Evolutionary conservation across 208 protist genomes (phyloP).

Genomic region (Trypanosoma congolense): DNA sequence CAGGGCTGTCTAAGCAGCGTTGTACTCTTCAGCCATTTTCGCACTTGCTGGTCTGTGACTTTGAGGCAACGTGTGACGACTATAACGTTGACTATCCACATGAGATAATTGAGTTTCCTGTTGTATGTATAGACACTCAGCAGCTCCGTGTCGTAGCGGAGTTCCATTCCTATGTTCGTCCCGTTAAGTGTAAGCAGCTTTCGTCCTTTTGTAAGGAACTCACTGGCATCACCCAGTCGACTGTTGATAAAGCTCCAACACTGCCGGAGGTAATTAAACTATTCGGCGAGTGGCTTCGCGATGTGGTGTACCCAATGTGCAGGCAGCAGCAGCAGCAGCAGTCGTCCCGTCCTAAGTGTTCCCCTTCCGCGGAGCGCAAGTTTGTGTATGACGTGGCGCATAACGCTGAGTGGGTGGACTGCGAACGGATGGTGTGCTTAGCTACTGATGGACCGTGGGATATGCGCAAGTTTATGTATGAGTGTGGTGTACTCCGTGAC

Average conservation of each 20-base stretch:
- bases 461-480: conserved; percentile 87
- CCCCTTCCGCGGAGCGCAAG: conserved; percentile 41
- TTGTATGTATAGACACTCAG: conserved; percentile 82
- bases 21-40: conserved; percentile 76
- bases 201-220: conserved; percentile 91
- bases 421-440: conserved; percentile 75
- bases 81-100: conserved; percentile 66
- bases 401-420: conserved; percentile 21
- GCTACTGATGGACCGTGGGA: conserved; percentile 89
- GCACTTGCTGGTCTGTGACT: conserved; percentile 89
- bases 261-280: conserved; percentile 50
- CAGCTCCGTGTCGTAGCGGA: conserved; percentile 62
- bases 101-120: conserved; percentile 97
- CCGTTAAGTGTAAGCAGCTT: conserved; percentile 65
- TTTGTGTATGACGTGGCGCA: conserved; percentile 48
- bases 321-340: conserved; percentile 31
- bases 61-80: conserved; percentile 88
- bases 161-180: conserved; percentile 90
- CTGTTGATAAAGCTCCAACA: conserved; percentile 72
- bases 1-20: conserved; percentile 26
- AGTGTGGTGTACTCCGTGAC: conserved; percentile 79
- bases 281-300: conserved; percentile 64
- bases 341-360: conserved; percentile 32
- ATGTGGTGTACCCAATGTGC: conserved; percentile 69
- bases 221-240: conserved; percentile 93